Evolutionary conservation across 2,329 filamentous ascomycete genomes (phyloP).

Genomic region (Periconia digitata): DNA sequence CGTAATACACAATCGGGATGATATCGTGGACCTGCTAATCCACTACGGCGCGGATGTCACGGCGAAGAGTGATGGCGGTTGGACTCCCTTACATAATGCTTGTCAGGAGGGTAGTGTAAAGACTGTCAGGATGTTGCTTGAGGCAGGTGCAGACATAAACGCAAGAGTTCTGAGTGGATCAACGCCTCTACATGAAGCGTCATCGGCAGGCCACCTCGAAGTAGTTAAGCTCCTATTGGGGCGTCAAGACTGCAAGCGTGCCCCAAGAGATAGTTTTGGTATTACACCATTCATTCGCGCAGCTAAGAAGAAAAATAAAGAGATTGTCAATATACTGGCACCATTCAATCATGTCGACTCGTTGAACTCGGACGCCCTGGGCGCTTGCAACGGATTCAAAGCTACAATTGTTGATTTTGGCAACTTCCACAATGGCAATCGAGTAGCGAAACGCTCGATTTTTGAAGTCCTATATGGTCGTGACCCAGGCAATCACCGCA

Average conservation of each 20-base stretch:
- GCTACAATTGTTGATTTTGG: constrained; percentile 45
- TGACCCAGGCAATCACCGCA: constrained; percentile 35
- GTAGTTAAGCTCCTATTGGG: constrained; percentile 42
- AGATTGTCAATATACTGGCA: constrained; percentile 46
- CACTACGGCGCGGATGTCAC: constrained; percentile 33
- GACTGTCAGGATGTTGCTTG: constrained; percentile 32
- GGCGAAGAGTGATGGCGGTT: constrained; percentile 38
- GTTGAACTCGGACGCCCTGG: constrained; percentile 36
- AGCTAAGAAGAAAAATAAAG: constrained; percentile 42
- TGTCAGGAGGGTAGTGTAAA: constrained; percentile 36
- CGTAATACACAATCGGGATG: constrained; percentile 36
- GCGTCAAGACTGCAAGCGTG: constrained; percentile 38
- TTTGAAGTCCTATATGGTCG: constrained; percentile 40
- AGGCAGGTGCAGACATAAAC: constrained; percentile 37
- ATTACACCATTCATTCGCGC: constrained; percentile 48
- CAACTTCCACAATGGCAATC: constrained; percentile 39
- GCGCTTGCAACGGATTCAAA: constrained; percentile 41
- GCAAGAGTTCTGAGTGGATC: constrained; percentile 35
- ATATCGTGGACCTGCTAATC: constrained; percentile 39
- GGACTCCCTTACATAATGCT: constrained; percentile 39
- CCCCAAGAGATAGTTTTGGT: constrained; percentile 47
- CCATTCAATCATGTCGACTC: constrained; percentile 45
- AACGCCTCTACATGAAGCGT: constrained; percentile 43
- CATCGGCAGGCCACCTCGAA: constrained; percentile 36
- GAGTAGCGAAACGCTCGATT: constrained; percentile 33